Evolutionary conservation across 1,139 yeast species (phyloP), one percentile per base, ranked within the genome.

Genomic region (Kluyveromyces marxianus): DNA sequence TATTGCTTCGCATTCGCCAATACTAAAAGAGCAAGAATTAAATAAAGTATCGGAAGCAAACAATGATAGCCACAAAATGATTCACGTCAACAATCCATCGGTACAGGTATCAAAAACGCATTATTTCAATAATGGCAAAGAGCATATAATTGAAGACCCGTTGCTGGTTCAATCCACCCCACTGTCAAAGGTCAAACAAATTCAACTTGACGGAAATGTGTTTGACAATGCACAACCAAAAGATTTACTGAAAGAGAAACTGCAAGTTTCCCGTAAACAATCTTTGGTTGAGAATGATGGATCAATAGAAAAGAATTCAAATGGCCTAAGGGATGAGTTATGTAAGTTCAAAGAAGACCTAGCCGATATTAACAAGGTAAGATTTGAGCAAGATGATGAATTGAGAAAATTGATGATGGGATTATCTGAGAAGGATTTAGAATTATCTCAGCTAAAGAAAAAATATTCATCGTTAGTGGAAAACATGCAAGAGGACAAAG

Each of bases 131-230:
- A 42, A 47, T 30, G 50, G 21, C 41, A 42, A 30, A 48, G 49
- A 25, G 50, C 51, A 31, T 7, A 28, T 38, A 10, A 40, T 40
- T 14, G 43, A 40, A 29, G 48, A 45, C 25, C 55, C 51, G 24
- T 48, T 54, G 14, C 47, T 52, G 32, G 55, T 54, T 10, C 58
- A 54, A 39, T 53, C 57, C 14, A 54, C 58, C 3, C 58, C 58
- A 7, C 42, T 54, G 24, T 45, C 54, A 8, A 39, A 48, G 10
- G 35, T 36, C 21, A 41, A 45, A 34, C 39, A 42, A 3, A 34
- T 34, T n/a, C 8, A 7, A 4, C 14, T 7, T 21, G 24, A 21
- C 24, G 27, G 27, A 6, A 41, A 40, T 10, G 29, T 35, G 8
- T 35, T 37, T 21, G 24, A 36, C n/a, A 40, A 34, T 25, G 27